Percentiles rank a stretch among this genome's conserved stretches.
Conservation (phyloP, 495 filamentous ascomycete species). For the Xylaria intraflava region DNA sequence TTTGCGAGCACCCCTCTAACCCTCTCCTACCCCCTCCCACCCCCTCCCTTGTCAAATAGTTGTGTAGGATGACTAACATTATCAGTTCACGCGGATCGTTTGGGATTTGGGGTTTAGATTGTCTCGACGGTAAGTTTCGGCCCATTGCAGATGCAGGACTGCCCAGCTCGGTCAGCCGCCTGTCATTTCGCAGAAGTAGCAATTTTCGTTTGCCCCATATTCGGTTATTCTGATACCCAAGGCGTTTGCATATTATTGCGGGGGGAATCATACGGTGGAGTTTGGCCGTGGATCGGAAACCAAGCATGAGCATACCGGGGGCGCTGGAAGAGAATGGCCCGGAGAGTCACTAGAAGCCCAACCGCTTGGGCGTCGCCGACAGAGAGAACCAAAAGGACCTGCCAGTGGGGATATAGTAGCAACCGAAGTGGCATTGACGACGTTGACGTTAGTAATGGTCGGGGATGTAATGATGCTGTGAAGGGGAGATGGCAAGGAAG, state of each 20-base stretch:
- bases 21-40: too few relatives aligned
- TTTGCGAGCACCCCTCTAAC: background rate
- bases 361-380: background rate
- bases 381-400: background rate
- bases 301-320: background rate
- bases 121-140: slow-evolving; percentile 21
- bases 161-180: background rate
- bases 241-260: slow-evolving; percentile 8
- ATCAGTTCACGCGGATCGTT: slow-evolving; percentile 10
- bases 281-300: background rate
- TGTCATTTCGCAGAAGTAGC: slow-evolving; percentile 1
- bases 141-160: slow-evolving; percentile 5
- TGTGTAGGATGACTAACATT: slow-evolving; percentile 19
- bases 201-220: slow-evolving; percentile 2
- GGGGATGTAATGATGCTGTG: background rate
- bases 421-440: background rate
- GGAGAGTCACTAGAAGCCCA: background rate
- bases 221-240: slow-evolving; percentile 19
- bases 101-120: slow-evolving; percentile 5
- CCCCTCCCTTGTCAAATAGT: background rate
- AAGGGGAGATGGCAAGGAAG: background rate
- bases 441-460: background rate
- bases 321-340: background rate
- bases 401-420: background rate
- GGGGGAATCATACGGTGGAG: background rate